A percentile compares a stretch with the other conserved stretches of the same genome.
phyloP scores from a whole-genome alignment of 495 filamentous ascomycete species.

The Tuber magnatum region DNA sequence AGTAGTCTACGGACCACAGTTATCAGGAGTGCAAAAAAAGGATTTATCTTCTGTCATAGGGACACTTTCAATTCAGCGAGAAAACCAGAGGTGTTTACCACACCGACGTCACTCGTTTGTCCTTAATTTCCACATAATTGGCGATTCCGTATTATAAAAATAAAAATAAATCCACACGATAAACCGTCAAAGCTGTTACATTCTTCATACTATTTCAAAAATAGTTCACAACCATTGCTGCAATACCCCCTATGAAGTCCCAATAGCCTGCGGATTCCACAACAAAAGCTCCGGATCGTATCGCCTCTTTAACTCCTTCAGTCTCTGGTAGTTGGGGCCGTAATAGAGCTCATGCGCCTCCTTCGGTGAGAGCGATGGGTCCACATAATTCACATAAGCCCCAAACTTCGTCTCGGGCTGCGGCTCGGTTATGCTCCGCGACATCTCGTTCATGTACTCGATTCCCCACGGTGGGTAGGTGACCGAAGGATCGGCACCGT shows the following conservation, averaged over 20 bases:
- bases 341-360: conserved; percentile 53
- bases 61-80: background rate
- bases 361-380: conserved; percentile 49
- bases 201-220: background rate
- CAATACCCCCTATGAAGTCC: conserved; percentile 2
- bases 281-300: conserved; percentile 54
- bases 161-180: background rate
- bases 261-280: conserved; percentile 57
- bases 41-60: background rate
- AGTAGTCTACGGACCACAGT: background rate
- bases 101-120: background rate
- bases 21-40: background rate
- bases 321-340: conserved; percentile 47
- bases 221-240: background rate
- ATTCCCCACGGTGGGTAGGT: conserved; percentile 43
- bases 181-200: background rate
- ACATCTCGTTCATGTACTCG: conserved; percentile 47
- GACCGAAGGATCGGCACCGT: conserved; percentile 25
- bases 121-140: background rate
- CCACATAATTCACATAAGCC: conserved; percentile 68
- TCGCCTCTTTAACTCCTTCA: conserved; percentile 50
- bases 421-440: conserved; percentile 35
- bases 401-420: conserved; percentile 44
- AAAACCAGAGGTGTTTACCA: background rate
- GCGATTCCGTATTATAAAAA: background rate